A percentile compares a stretch with the other conserved stretches of the same genome.
Evolutionary conservation across 163 green algal genomes (phyloP).

Genomic region (Prototheca stagnorum): DNA sequence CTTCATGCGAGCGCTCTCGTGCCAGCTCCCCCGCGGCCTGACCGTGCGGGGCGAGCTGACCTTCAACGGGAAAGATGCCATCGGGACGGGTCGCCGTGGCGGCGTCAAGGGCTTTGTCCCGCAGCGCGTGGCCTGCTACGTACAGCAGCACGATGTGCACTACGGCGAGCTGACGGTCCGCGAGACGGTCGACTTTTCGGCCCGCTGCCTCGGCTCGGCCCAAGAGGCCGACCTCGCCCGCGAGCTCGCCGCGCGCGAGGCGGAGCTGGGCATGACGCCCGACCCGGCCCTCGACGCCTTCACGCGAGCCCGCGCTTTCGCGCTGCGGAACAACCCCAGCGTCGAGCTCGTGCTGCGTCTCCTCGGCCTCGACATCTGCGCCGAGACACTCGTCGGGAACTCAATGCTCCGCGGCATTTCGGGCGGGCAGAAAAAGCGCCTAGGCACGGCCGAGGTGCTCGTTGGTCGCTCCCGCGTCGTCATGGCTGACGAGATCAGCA

Average conservation of each 20-base stretch:
- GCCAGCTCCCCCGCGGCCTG: too few species aligned
- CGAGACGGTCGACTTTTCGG: too few species aligned
- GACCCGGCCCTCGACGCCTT: conserved; percentile 36
- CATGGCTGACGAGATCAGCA: conserved; percentile 35
- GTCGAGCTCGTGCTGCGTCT: conserved; percentile 19
- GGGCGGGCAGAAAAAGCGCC: conserved; percentile 7
- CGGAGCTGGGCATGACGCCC: conserved; percentile 20
- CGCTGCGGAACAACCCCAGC: conserved; percentile 17
- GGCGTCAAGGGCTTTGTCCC: too few species aligned
- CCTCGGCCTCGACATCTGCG: conserved; percentile 16
- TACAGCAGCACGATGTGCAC: too few species aligned
- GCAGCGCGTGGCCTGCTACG: too few species aligned
- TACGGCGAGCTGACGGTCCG: too few species aligned
- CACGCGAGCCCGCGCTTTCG: conserved; percentile 13
- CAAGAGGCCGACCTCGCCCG: conserved; percentile 23
- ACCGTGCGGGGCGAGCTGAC: too few species aligned
- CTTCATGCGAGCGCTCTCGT: too few species aligned
- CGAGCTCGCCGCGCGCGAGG: conserved; percentile 28
- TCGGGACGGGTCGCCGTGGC: too few species aligned
- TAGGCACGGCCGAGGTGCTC: conserved; percentile 1
- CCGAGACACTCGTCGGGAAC: conserved; percentile 36
- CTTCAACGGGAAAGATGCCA: too few species aligned
- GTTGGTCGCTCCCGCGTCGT: conserved; percentile 1
- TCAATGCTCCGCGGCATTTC: conserved; percentile 44
- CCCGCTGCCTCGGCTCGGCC: too few species aligned